Evolutionary conservation across 805 yeast species (phyloP).

Genomic region (Pichia sporocuriosa): DNA sequence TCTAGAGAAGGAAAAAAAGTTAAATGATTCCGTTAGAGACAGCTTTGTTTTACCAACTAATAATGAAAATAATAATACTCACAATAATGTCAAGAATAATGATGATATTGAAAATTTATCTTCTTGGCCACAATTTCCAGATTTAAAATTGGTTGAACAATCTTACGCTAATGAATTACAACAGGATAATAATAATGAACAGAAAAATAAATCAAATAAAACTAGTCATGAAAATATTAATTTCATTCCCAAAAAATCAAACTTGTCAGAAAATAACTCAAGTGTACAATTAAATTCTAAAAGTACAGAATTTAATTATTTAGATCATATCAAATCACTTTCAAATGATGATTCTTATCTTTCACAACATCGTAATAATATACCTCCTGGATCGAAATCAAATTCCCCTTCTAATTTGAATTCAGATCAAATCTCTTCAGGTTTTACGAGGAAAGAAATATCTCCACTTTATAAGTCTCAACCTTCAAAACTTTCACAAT

Average conservation of each 20-base stretch:
- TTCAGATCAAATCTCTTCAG: not conserved
- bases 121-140: slow-evolving; percentile 32
- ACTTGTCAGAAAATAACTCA: slow-evolving; percentile 1
- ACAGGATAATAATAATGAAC: no score
- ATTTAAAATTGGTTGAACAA: slow-evolving; percentile 19
- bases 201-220: not conserved
- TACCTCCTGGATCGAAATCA: no score
- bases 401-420: not conserved
- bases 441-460: slow-evolving; percentile 21
- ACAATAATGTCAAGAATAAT: not conserved
- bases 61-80: not conserved
- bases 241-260: slow-evolving; percentile 5
- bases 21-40: no score
- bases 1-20: slow-evolving; percentile 15
- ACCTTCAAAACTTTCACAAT: slow-evolving; percentile 25
- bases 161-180: no score
- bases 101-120: slow-evolving; percentile 5
- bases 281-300: not conserved
- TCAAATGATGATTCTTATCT: slow-evolving; percentile 13
- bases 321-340: slow-evolving; percentile 16
- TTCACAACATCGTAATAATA: not conserved
- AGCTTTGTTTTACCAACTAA: no score
- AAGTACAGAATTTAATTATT: slow-evolving; percentile 10
- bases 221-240: slow-evolving; percentile 22
- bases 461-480: slow-evolving; percentile 21